Evolutionary conservation across 345 rosid genomes (phyloP).

Genomic region (Microthlaspi erraticum): DNA sequence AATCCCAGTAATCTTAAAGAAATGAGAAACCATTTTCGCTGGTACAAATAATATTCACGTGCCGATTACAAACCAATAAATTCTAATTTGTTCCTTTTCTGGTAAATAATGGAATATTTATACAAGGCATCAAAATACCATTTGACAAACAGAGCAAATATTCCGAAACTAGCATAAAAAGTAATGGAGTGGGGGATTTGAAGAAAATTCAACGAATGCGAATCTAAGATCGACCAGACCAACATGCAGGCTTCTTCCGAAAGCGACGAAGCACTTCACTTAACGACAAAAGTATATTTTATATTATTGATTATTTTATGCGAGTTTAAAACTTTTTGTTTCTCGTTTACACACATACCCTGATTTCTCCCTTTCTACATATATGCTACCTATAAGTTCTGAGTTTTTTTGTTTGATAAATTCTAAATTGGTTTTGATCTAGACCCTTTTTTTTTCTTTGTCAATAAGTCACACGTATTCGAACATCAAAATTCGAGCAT

Average conservation of each 20-base stretch:
- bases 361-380: background rate
- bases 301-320: background rate
- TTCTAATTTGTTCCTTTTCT: background rate
- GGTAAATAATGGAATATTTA: background rate
- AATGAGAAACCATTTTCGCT: background rate
- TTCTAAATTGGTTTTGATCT: constrained; percentile 16
- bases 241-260: constrained; percentile 36
- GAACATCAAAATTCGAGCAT: constrained; percentile 32
- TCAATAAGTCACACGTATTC: background rate
- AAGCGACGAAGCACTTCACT: constrained; percentile 44
- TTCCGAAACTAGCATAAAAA: constrained; percentile 11
- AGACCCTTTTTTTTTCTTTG: too few species aligned
- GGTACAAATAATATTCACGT: background rate
- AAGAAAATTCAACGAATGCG: constrained; percentile 32
- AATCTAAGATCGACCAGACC: constrained; percentile 31
- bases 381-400: background rate
- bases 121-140: background rate
- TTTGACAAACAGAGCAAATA: background rate
- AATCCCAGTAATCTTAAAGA: too few species aligned
- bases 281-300: constrained; percentile 33
- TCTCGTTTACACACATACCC: background rate
- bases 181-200: background rate
- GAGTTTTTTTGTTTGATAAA: background rate
- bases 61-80: background rate
- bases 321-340: background rate